A percentile compares a stretch with the other conserved stretches of the same genome.
These are phyloP conservation scores for Fusarium cicatricum DNA, from an alignment of 2,329 filamentous ascomycete genomes.

Conservation along the genomic window DNA sequence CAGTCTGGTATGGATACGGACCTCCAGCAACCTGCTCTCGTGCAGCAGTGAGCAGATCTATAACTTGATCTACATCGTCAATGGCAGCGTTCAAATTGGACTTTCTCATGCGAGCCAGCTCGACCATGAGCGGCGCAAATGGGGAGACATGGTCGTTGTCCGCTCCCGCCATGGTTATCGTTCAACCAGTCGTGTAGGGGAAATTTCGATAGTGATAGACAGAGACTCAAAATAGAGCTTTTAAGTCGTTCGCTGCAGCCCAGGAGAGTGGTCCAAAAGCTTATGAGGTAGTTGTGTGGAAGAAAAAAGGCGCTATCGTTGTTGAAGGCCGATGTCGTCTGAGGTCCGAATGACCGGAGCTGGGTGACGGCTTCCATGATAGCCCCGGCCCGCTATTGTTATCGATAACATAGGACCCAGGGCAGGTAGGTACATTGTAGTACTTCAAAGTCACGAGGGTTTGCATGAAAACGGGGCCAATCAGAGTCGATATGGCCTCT, in stretches of 20 bases:
- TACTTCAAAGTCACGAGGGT: conserved; percentile 4
- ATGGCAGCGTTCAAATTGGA: conserved; percentile 75
- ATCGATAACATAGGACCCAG: too few relatives aligned
- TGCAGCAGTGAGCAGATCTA: conserved; percentile 77
- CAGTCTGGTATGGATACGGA: conserved; percentile 44
- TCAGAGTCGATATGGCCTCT: not conserved
- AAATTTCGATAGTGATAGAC: not conserved
- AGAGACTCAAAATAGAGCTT: not conserved
- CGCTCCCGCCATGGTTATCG: conserved; percentile 46
- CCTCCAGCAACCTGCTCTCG: conserved; percentile 77
- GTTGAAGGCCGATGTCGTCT: conserved; percentile 31
- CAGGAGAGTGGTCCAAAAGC: not conserved
- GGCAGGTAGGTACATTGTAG: too few relatives aligned
- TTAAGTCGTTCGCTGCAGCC: not conserved
- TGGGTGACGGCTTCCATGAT: conserved; percentile 23
- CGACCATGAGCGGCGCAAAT: conserved; percentile 69
- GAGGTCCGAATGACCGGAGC: conserved; percentile 24
- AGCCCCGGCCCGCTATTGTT: conserved; percentile 16
- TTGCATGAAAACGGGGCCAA: conserved; percentile 10
- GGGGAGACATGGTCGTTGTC: conserved; percentile 52
- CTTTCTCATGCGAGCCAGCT: conserved; percentile 76
- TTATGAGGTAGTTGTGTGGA: conserved; percentile 5
- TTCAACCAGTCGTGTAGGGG: not conserved
- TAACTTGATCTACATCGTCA: conserved; percentile 82
- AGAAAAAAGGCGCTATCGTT: conserved; percentile 17